Evolutionary conservation across 2,329 filamentous ascomycete species (phyloP), one percentile per base, ranked within the genome.

Genomic region (Basipetospora chlamydospora): DNA sequence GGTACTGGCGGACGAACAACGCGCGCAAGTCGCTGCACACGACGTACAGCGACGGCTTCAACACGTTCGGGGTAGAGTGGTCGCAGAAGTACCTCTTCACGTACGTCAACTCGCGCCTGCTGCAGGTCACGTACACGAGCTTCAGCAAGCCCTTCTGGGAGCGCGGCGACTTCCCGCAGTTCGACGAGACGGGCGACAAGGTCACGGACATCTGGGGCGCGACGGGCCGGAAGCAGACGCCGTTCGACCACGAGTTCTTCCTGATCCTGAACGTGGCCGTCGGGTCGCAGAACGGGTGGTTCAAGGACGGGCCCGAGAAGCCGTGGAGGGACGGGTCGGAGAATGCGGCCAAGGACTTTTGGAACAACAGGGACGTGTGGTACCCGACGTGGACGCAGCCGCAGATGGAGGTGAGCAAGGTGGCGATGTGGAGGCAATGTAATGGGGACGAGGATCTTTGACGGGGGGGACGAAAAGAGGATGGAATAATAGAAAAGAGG

Each of bases 11-110:
- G 46, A 88, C 81, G 42, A 87, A 86, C 54, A 75, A 78, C 51
- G 88, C 87, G 64, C 73, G 75, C 37, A 60, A 67, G 42, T 77
- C 81, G 9, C 65, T 85, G 21, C 83, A 85, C 59, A 82, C 77
- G 5, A 83, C 80, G 1, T 92, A 79, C 55, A 57, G 75, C 22
- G 58, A 63, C 1, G 69, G 59, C 17, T 84, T 76, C 61, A 81
- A 92, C 60, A 84, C 71, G 0, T 92, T 77, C 48, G 84, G 84
- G 11, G 56, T 92, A 3, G 84, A 92, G 57, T 92, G 84, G 84
- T 85, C 75, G 35, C 71, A 88, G 47, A 88, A 87, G 56, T 90
- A 92, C 55, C 62, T 90, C 41, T 92, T 88, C 61, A 87, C 81
- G 17, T 92, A 86, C 53, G 68, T 92, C 61, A 80, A 90, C 64